Conservation (phyloP, 2,329 filamentous ascomycete genomes). For the Exophiala sp. region DNA sequence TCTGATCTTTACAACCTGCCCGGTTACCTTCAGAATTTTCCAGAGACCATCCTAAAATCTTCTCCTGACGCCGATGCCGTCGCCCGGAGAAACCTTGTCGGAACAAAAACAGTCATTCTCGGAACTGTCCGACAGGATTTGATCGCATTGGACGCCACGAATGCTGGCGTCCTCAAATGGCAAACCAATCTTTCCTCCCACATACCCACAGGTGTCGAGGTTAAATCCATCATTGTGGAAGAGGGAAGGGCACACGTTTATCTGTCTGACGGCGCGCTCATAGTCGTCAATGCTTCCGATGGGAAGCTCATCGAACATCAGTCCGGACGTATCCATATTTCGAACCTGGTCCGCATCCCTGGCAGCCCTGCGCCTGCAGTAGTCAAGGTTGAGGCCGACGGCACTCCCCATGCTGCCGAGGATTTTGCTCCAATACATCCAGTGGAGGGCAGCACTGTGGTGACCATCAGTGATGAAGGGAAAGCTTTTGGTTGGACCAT, state of each 20-base stretch:
- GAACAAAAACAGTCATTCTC: constrained; percentile 76
- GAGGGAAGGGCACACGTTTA: constrained; percentile 56
- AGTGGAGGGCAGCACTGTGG: constrained; percentile 35
- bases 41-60: constrained; percentile 54
- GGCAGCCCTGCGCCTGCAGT: constrained; percentile 26
- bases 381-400: constrained; percentile 35
- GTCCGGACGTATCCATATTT: constrained; percentile 18
- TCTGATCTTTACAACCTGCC: constrained; percentile 72
- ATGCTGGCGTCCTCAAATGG: constrained; percentile 71
- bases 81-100: constrained; percentile 69
- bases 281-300: constrained; percentile 44
- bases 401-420: constrained; percentile 31
- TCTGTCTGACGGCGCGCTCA: constrained; percentile 56
- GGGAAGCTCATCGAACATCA: constrained; percentile 37
- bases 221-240: constrained; percentile 61
- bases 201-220: constrained; percentile 51
- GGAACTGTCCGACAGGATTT: constrained; percentile 74
- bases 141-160: constrained; percentile 71
- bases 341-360: constrained; percentile 21
- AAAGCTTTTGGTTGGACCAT: constrained; percentile 40
- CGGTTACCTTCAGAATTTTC: constrained; percentile 63
- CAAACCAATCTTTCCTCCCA: constrained; percentile 56
- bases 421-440: constrained; percentile 29
- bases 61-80: constrained; percentile 13
- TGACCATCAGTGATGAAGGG: constrained; percentile 40